Evolutionary conservation across 805 yeast species (phyloP).

Genomic region (Wickerhamomyces subpelliculosus): DNA sequence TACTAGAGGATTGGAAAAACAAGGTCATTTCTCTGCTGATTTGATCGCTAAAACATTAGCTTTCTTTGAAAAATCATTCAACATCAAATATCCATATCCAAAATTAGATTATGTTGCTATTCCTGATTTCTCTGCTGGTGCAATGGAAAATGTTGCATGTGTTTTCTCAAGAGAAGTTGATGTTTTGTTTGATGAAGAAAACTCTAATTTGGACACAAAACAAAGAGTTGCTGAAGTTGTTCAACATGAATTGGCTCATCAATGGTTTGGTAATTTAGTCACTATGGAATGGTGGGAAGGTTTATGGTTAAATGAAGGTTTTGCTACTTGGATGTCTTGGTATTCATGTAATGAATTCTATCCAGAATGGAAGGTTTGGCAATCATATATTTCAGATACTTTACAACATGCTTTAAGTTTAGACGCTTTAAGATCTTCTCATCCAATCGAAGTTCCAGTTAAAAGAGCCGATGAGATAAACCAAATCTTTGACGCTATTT

Average conservation of each 20-base stretch:
- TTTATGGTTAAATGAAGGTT: conserved; percentile 83
- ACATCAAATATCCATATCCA: conserved; percentile 71
- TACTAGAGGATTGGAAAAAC: conserved; percentile 67
- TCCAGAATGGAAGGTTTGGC: conserved; percentile 88
- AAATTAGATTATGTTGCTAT: conserved; percentile 79
- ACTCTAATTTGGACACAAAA: conserved; percentile 55
- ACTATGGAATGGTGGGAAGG: conserved; percentile 95
- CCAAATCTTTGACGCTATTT: conserved; percentile 80
- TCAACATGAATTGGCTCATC: conserved; percentile 86
- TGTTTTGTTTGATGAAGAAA: conserved; percentile 62
- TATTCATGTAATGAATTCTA: conserved; percentile 67
- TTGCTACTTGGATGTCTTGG: conserved; percentile 91
- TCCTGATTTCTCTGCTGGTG: conserved; percentile 81
- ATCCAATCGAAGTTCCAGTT: conserved; percentile 81
- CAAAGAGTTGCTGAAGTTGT: conserved; percentile 81
- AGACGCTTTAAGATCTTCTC: conserved; percentile 78
- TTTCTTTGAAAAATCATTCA: conserved; percentile 67
- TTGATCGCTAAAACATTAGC: conserved; percentile 69
- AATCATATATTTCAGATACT: conserved; percentile 70
- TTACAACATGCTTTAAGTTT: conserved; percentile 68
- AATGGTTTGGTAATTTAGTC: conserved; percentile 87
- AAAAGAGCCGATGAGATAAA: conserved; percentile 72
- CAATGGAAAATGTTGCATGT: conserved; percentile 85
- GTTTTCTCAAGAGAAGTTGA: conserved; percentile 77
- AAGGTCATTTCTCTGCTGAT: conserved; percentile 68